These are phyloP conservation scores for Colletotrichum noveboracense DNA, from an alignment of 2,329 filamentous ascomycete genomes.

Conservation along the genomic window DNA sequence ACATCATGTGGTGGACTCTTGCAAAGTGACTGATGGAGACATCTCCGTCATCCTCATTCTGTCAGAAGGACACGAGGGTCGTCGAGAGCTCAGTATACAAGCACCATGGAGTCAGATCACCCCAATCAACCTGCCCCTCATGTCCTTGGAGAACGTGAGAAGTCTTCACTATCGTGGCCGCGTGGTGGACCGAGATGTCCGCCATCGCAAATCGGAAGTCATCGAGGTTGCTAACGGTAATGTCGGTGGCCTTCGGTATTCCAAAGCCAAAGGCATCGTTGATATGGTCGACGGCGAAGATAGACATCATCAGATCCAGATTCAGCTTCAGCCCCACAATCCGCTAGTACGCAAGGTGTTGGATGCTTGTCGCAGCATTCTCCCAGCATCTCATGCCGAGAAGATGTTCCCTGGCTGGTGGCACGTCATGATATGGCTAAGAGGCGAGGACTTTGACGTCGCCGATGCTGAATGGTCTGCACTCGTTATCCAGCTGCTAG, in stretches of 20 bases:
- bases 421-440: constrained; percentile 75
- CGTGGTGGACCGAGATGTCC: constrained; percentile 56
- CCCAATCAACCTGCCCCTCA: constrained; percentile 66
- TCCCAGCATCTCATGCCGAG: constrained; percentile 63
- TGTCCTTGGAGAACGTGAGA: constrained; percentile 65
- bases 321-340: constrained; percentile 70
- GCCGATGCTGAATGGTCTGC: constrained; percentile 73
- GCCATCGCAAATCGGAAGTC: constrained; percentile 49
- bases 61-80: constrained; percentile 67
- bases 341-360: constrained; percentile 67
- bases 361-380: constrained; percentile 65
- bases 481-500: constrained; percentile 66
- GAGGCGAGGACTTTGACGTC: constrained; percentile 48
- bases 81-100: constrained; percentile 72
- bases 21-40: constrained; percentile 70
- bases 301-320: constrained; percentile 68
- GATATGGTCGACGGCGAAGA: constrained; percentile 70
- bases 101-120: constrained; percentile 76
- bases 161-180: constrained; percentile 62
- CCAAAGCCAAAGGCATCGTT: constrained; percentile 64
- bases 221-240: constrained; percentile 52
- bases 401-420: constrained; percentile 75
- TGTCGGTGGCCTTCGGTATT: constrained; percentile 61
- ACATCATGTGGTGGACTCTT: constrained; percentile 74
- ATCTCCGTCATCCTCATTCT: constrained; percentile 74